Conservation (phyloP, 257 asterid species). For the Ilex aquifolium region DNA sequence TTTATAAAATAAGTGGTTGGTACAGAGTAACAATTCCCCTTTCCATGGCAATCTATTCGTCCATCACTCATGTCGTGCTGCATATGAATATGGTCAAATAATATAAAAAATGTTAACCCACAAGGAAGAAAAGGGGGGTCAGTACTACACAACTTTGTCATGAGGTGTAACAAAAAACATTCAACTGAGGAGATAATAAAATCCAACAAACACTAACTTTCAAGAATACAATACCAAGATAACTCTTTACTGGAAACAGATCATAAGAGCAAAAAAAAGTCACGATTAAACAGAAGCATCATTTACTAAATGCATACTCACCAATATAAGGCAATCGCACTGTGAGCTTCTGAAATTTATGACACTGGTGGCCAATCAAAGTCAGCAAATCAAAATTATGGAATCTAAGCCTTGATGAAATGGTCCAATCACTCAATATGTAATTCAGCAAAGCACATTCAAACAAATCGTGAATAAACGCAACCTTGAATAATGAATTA, state of each 20-base stretch:
- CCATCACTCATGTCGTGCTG: no score
- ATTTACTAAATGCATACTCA: conserved; percentile 36
- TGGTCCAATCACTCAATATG: conserved; percentile 22
- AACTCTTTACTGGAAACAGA: neutral
- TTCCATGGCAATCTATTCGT: neutral
- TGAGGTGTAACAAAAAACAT: neutral
- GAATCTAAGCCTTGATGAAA: conserved; percentile 49
- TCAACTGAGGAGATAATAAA: neutral
- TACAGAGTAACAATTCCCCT: neutral
- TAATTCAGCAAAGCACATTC: conserved; percentile 34
- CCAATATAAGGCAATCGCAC: conserved; percentile 40
- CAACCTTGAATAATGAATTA: conserved; percentile 50
- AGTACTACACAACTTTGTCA: neutral
- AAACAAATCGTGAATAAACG: conserved; percentile 24
- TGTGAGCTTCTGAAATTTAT: conserved; percentile 32
- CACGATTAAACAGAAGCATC: neutral
- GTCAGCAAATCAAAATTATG: conserved; percentile 43
- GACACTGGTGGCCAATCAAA: conserved; percentile 17
- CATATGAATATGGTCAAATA: no score
- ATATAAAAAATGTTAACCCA: neutral
- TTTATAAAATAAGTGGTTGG: no score
- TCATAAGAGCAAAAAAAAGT: neutral
- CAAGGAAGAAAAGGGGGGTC: neutral
- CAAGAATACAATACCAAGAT: neutral
- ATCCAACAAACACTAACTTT: neutral